Percentiles rank a stretch among this genome's conserved stretches.
phyloP scores from a whole-genome alignment of 208 protist species.

The Leishmania lainsoni region DNA sequence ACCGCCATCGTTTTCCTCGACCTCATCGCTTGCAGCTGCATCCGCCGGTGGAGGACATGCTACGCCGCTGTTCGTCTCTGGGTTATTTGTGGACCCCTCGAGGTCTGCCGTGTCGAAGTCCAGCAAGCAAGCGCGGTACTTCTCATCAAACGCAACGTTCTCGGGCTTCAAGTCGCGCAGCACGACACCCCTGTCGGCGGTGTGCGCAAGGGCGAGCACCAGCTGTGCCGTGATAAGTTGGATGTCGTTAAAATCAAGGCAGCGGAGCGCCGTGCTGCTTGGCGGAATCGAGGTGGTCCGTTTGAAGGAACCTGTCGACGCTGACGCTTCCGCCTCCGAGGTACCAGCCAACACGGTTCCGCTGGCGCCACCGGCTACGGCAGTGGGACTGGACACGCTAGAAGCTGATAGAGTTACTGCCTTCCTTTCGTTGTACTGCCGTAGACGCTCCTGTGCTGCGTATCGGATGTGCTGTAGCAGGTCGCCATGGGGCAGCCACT shows the following conservation, averaged over 20 bases:
- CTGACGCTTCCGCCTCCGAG: background rate
- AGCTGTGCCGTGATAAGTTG: constrained; percentile 89
- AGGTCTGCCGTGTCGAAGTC: constrained; percentile 91
- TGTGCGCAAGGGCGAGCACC: constrained; percentile 57
- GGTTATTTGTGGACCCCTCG: constrained; percentile 21
- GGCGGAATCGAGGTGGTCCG: constrained; percentile 25
- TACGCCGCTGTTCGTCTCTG: constrained; percentile 59
- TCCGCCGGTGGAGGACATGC: constrained; percentile 30
- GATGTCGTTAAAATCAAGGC: constrained; percentile 79
- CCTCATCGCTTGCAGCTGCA: background rate
- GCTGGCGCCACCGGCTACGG: background rate
- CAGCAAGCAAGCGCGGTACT: constrained; percentile 79
- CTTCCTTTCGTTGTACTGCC: constrained; percentile 21
- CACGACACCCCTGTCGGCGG: constrained; percentile 64
- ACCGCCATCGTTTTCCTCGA: background rate
- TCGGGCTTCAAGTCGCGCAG: constrained; percentile 92
- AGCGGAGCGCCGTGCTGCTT: constrained; percentile 40
- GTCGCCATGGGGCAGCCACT: constrained; percentile 94
- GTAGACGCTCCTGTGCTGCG: constrained; percentile 34
- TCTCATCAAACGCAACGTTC: constrained; percentile 84
- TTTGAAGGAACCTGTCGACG: background rate
- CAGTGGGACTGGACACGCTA: background rate
- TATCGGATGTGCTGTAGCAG: constrained; percentile 88
- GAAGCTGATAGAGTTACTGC: background rate
- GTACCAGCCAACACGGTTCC: background rate